Evolutionary conservation across 2,329 filamentous ascomycete genomes (phyloP).

Genomic region (Aspergillus jensenii): DNA sequence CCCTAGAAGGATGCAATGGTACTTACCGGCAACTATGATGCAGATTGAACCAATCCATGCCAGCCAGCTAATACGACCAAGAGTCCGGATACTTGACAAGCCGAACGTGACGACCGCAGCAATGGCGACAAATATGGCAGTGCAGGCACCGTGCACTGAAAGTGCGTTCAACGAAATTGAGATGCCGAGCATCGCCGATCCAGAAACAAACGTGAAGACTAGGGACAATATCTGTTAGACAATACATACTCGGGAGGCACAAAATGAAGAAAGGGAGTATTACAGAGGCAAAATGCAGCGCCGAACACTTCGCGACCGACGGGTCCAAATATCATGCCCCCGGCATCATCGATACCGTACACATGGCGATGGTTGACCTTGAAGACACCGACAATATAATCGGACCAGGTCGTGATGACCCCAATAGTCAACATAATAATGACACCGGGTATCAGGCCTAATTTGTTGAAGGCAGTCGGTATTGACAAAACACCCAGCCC

Average conservation of each 20-base stretch:
- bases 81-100: constrained; percentile 35
- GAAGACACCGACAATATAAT: constrained; percentile 50
- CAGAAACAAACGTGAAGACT: constrained; percentile 40
- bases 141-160: constrained; percentile 37
- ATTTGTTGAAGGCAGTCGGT: constrained; percentile 44
- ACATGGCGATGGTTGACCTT: constrained; percentile 56
- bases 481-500: constrained; percentile 51
- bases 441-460: constrained; percentile 51
- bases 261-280: no score
- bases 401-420: constrained; percentile 50
- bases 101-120: constrained; percentile 21
- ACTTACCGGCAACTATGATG: constrained; percentile 20
- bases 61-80: constrained; percentile 34
- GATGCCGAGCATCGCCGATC: constrained; percentile 42
- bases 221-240: neutral
- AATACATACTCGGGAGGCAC: neutral
- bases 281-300: constrained; percentile 20
- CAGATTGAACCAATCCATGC: constrained; percentile 34
- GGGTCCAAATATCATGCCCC: constrained; percentile 54
- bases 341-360: constrained; percentile 59
- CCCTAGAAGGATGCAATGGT: no score
- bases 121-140: constrained; percentile 26
- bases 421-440: constrained; percentile 44
- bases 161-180: constrained; percentile 45
- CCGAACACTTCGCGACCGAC: constrained; percentile 51